These are phyloP conservation scores for Auriscalpium vulgare DNA, from an alignment of 768 basidiomycete species.

Conservation along the genomic window DNA sequence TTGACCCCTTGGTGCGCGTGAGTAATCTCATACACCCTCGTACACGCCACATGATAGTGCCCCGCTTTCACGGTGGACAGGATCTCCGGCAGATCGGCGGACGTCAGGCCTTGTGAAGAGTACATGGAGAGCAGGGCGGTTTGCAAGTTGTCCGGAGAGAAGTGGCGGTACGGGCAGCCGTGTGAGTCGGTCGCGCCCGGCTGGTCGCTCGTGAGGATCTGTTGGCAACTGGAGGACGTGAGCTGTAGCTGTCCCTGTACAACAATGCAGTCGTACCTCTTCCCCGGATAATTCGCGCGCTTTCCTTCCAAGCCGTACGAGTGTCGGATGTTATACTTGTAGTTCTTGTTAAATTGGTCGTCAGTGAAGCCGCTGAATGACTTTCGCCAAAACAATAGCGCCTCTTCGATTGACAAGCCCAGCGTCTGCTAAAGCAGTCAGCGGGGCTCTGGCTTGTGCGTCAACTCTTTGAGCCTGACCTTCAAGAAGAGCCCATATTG, in stretches of 20 bases:
- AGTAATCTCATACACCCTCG: slow-evolving; percentile 92
- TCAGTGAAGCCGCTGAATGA: slow-evolving; percentile 76
- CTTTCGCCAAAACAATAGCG: slow-evolving; percentile 86
- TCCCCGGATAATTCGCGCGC: slow-evolving; percentile 89
- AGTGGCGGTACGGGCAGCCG: slow-evolving; percentile 93
- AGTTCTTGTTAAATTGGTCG: slow-evolving; percentile 96
- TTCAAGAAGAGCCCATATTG: slow-evolving; percentile 95
- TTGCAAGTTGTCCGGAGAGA: slow-evolving; percentile 74
- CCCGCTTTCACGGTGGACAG: slow-evolving; percentile 66
- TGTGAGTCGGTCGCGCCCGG: slow-evolving; percentile 65
- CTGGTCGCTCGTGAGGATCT: slow-evolving; percentile 64
- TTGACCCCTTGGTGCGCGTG: slow-evolving; percentile 63
- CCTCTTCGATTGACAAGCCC: slow-evolving; percentile 91
- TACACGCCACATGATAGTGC: slow-evolving; percentile 95
- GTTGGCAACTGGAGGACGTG: slow-evolving; percentile 61
- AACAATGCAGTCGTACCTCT: slow-evolving; percentile 45
- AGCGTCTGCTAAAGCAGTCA: slow-evolving; percentile 51
- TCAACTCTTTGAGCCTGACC: slow-evolving; percentile 33
- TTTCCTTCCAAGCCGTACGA: slow-evolving; percentile 91
- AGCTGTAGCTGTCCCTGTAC: too few relatives aligned
- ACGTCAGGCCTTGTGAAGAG: slow-evolving; percentile 53
- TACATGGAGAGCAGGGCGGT: slow-evolving; percentile 66
- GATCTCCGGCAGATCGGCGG: slow-evolving; percentile 74
- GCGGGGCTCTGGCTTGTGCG: background rate
- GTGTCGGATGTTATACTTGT: slow-evolving; percentile 96